phyloP scores from a whole-genome alignment of 441 rosid genomes.

The Pelargonium fulgidum region DNA sequence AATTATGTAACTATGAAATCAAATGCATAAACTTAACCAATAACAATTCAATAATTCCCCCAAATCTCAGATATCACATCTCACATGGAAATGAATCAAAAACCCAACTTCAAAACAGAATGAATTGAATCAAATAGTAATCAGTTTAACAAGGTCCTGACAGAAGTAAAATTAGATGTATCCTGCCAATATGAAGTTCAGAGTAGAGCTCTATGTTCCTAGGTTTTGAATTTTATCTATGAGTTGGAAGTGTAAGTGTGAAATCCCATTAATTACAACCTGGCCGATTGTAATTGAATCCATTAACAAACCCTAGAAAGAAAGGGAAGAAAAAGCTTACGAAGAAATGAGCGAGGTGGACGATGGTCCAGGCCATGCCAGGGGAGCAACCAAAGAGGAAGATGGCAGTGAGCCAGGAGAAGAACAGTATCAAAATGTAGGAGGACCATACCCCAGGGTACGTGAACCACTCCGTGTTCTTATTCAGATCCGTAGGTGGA shows the following conservation, averaged over 20 bases:
- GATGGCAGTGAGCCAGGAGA: constrained; percentile 69
- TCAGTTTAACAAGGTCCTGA: no score
- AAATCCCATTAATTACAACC: no score
- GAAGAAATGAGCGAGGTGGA: constrained; percentile 69
- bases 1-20: no score
- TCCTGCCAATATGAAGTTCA: no score
- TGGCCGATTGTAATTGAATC: no score
- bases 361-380: constrained; percentile 94
- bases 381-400: constrained; percentile 68
- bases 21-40: no score
- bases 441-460: constrained; percentile 91
- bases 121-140: not conserved
- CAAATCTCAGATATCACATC: not conserved
- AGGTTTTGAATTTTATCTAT: no score
- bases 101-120: not conserved
- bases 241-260: no score
- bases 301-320: not conserved
- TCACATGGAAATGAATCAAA: not conserved
- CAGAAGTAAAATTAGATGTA: no score
- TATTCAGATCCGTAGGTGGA: constrained; percentile 81
- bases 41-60: not conserved
- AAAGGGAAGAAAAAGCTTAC: constrained; percentile 32
- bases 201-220: no score
- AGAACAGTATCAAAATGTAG: constrained; percentile 65
- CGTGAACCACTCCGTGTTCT: constrained; percentile 97